These are phyloP conservation scores for Thelonectria discophora DNA, from an alignment of 2,329 filamentous ascomycete species.

Conservation along the genomic window DNA sequence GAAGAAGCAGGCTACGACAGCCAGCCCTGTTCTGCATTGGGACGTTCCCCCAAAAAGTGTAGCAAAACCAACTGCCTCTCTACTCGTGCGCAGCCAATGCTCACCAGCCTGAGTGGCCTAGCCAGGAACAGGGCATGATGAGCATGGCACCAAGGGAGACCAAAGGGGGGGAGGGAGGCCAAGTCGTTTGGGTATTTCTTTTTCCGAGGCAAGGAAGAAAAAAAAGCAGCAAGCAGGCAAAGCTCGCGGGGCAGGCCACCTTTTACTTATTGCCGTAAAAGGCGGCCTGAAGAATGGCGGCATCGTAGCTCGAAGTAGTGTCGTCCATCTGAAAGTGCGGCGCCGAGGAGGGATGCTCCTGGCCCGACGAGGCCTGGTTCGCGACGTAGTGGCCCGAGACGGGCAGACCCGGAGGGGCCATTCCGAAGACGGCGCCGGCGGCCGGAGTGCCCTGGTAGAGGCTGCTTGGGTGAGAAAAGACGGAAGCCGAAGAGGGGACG, in stretches of 20 bases:
- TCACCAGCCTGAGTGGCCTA: conserved; percentile 22
- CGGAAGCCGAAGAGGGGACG: conserved; percentile 43
- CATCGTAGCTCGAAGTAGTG: conserved; percentile 48
- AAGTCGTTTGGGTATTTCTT: neutral
- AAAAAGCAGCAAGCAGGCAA: neutral
- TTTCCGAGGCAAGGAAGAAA: neutral
- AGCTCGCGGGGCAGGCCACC: neutral
- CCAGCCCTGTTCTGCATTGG: neutral
- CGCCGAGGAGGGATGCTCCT: conserved; percentile 34
- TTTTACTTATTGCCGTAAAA: conserved; percentile 43
- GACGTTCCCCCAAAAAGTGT: neutral
- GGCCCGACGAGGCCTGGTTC: conserved; percentile 24
- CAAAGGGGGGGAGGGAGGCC: neutral
- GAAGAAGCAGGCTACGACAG: conserved; percentile 3
- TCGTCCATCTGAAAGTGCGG: conserved; percentile 46
- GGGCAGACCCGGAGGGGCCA: conserved; percentile 13
- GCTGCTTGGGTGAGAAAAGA: conserved; percentile 61
- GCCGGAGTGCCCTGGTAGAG: conserved; percentile 59
- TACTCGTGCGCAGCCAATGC: conserved; percentile 6
- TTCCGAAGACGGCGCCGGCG: conserved; percentile 35
- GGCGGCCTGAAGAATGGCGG: conserved; percentile 48
- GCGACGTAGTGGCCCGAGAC: conserved; percentile 24
- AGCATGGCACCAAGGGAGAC: conserved; percentile 7
- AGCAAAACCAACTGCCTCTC: neutral
- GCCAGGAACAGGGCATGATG: conserved; percentile 23